Evolutionary conservation across 164 flowering plant species (phyloP).

Genomic region (Brasenia schreberi): DNA sequence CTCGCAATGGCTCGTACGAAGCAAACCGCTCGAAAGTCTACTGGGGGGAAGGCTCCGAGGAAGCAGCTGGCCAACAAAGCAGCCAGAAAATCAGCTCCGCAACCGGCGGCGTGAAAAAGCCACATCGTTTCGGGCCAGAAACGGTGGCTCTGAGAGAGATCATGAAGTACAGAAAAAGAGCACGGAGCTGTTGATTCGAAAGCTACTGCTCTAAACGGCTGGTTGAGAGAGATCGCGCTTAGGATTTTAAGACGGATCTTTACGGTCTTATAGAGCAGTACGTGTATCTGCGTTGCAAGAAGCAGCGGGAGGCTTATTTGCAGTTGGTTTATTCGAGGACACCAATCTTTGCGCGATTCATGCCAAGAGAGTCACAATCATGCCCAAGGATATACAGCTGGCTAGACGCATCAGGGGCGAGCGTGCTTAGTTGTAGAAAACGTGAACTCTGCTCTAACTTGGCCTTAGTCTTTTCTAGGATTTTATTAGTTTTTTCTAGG

Average conservation of each 20-base stretch:
- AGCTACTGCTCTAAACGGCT: conserved; percentile 29
- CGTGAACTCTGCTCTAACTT: too few species aligned
- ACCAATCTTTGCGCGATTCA: conserved; percentile 8
- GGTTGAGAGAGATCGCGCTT: conserved; percentile 27
- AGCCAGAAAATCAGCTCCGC: conserved; percentile 24
- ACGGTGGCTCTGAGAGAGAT: conserved; percentile 49
- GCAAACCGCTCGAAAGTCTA: conserved; percentile 13
- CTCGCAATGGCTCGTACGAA: conserved; percentile 10
- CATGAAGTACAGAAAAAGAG: conserved; percentile 30
- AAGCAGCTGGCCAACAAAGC: conserved; percentile 16
- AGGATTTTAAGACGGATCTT: conserved; percentile 32
- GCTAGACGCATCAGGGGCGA: conserved; percentile 1
- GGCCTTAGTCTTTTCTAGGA: too few species aligned
- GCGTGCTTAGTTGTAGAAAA: background rate
- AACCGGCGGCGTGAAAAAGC: conserved; percentile 28
- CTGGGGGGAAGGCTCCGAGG: conserved; percentile 12
- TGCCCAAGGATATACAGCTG: background rate
- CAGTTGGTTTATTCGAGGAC: conserved; percentile 7
- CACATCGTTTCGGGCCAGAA: conserved; percentile 35
- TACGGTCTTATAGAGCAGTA: conserved; percentile 29
- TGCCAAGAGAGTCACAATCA: conserved; percentile 7
- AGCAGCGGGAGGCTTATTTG: conserved; percentile 13
- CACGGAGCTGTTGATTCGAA: conserved; percentile 24
- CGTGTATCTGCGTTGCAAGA: conserved; percentile 26
- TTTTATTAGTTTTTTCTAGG: too few species aligned